phyloP scores from a whole-genome alignment of 2,329 filamentous ascomycete genomes.

The Rutstroemia sp. region DNA sequence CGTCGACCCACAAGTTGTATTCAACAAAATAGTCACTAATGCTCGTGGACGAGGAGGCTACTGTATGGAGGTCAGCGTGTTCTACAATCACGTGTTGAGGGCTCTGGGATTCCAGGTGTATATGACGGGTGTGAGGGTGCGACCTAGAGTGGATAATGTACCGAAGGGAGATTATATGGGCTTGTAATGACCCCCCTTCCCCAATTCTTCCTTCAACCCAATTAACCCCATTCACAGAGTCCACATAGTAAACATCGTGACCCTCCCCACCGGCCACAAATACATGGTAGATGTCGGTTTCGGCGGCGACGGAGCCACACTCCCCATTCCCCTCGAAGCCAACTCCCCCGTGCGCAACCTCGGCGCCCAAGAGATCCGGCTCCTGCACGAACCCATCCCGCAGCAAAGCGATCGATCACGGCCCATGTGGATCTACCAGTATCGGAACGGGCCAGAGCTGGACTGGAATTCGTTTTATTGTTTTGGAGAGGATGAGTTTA shows the following conservation, averaged over 20 bases:
- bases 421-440: conserved; percentile 58
- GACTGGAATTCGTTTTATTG: conserved; percentile 56
- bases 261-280: conserved; percentile 36
- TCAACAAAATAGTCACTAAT: conserved; percentile 22
- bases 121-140: conserved; percentile 38
- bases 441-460: conserved; percentile 38
- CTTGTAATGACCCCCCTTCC: conserved; percentile 16
- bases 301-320: conserved; percentile 52
- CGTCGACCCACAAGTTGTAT: conserved; percentile 22
- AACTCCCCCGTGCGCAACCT: conserved; percentile 32
- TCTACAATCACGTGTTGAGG: conserved; percentile 46
- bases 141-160: conserved; percentile 19
- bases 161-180: conserved; percentile 22
- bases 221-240: conserved; percentile 29
- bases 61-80: conserved; percentile 50
- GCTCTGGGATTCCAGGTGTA: conserved; percentile 48
- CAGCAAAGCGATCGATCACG: conserved; percentile 35
- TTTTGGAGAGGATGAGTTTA: conserved; percentile 59
- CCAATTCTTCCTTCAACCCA: background rate
- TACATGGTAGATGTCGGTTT: conserved; percentile 57
- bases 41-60: conserved; percentile 44
- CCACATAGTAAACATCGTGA: conserved; percentile 57
- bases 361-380: conserved; percentile 48
- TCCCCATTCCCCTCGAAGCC: conserved; percentile 46
- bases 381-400: conserved; percentile 43